Evolutionary conservation across 106 monocot species (phyloP).

Genomic region (Dendrobium nobile): DNA sequence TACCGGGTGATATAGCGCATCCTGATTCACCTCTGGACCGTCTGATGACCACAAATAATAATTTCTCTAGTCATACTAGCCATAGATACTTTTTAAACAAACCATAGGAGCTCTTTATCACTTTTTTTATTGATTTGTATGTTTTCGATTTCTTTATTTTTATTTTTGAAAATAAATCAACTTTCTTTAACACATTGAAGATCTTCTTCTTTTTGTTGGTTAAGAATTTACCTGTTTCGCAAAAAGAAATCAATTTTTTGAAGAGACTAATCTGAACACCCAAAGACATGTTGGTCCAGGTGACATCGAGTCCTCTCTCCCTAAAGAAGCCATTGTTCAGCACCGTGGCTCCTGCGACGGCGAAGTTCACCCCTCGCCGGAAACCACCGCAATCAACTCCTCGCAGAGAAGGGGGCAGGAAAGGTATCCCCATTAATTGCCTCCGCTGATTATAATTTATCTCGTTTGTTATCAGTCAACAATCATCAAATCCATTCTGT

Average conservation of each 20-base stretch:
- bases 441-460: conserved; percentile 13
- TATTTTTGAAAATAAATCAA: too few relatives aligned
- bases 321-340: conserved; percentile 24
- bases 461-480: background rate
- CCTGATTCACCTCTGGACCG: too few relatives aligned
- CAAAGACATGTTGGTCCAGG: conserved; percentile 21
- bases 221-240: background rate
- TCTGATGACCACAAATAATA: too few relatives aligned
- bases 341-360: conserved; percentile 51
- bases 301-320: conserved; percentile 14
- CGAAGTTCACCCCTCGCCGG: conserved; percentile 41
- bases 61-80: too few relatives aligned
- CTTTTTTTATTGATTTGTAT: too few relatives aligned
- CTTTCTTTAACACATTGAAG: too few relatives aligned
- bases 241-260: conserved; percentile 28
- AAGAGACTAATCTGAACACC: conserved; percentile 32
- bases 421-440: conserved; percentile 35
- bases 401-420: conserved; percentile 20
- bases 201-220: too few relatives aligned
- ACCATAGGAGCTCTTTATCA: too few relatives aligned
- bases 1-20: too few relatives aligned
- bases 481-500: background rate
- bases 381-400: conserved; percentile 10
- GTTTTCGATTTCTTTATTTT: too few relatives aligned
- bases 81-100: too few relatives aligned